A percentile compares a stretch with the other conserved stretches of the same genome.
These are phyloP conservation scores for Fusarium tupiense DNA, from an alignment of 2,329 filamentous ascomycete species.

Conservation along the genomic window DNA sequence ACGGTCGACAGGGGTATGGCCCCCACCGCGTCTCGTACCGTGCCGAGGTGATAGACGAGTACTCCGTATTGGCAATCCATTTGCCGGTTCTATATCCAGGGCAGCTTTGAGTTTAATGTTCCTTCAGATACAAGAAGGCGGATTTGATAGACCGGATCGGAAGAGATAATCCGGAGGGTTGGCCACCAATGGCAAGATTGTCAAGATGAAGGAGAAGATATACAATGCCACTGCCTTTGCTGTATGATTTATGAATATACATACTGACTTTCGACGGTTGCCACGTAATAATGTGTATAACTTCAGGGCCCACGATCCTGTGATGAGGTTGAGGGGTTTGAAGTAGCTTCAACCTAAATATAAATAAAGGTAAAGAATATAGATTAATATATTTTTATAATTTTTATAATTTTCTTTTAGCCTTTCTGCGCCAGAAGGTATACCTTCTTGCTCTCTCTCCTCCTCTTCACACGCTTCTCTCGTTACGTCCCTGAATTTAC, in stretches of 20 bases:
- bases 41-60: not conserved
- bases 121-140: not conserved
- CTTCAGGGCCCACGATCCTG: conserved; percentile 12
- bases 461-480: too few relatives aligned
- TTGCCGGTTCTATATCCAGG: not conserved
- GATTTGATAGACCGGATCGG: rapidly evolving
- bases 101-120: not conserved
- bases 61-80: not conserved
- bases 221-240: too few relatives aligned
- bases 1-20: not conserved
- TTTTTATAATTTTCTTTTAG: too few relatives aligned
- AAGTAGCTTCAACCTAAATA: rapidly evolving
- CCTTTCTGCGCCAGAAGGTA: not conserved
- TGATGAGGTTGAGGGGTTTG: rapidly evolving
- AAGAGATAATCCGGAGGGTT: not conserved
- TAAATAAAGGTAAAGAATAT: not conserved
- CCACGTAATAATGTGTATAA: conserved; percentile 22
- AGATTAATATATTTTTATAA: too few relatives aligned
- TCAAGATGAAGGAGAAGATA: conserved; percentile 6
- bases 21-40: not conserved
- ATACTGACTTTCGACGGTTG: not conserved
- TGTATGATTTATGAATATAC: not conserved
- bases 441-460: too few relatives aligned
- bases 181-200: not conserved
- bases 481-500: rapidly evolving